These are phyloP conservation scores for Meripilus lineatus DNA, from an alignment of 1,284 basidiomycete genomes.

Conservation along the genomic window DNA sequence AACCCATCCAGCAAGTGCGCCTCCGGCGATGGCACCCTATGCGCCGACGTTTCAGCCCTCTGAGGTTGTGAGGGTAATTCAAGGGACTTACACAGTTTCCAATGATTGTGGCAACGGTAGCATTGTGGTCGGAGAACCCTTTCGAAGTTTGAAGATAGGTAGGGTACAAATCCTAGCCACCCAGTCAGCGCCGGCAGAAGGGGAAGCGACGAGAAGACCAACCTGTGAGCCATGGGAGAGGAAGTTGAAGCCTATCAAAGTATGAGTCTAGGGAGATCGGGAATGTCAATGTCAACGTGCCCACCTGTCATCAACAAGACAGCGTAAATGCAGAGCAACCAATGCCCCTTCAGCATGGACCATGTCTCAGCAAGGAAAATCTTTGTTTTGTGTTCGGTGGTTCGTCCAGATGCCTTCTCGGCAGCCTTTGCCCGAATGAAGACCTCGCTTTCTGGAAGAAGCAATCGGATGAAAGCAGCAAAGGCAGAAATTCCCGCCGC, in stretches of 20 bases:
- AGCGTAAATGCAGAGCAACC: conserved; percentile 84
- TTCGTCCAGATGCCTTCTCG: conserved; percentile 37
- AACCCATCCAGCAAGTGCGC: conserved; percentile 69
- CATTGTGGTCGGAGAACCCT: conserved; percentile 48
- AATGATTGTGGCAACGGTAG: conserved; percentile 89
- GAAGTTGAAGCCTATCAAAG: conserved; percentile 79
- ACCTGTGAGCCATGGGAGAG: conserved; percentile 81
- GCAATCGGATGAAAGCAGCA: conserved; percentile 66
- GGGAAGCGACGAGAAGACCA: conserved; percentile 10
- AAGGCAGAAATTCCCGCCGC: conserved; percentile 69
- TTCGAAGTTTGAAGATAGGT: conserved; percentile 71
- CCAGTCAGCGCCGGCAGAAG: background rate
- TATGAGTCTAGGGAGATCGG: background rate
- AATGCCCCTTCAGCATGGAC: conserved; percentile 80
- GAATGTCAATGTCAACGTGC: conserved; percentile 16
- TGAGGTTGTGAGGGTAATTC: conserved; percentile 4
- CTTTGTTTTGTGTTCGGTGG: conserved; percentile 52
- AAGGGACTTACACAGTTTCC: conserved; percentile 66
- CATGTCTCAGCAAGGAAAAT: conserved; percentile 70
- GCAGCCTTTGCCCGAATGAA: conserved; percentile 62
- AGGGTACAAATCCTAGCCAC: conserved; percentile 65
- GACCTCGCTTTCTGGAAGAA: conserved; percentile 78
- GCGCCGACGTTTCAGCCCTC: conserved; percentile 5
- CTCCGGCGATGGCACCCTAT: conserved; percentile 77
- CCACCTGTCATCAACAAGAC: conserved; percentile 72